Percentiles rank a stretch among this genome's conserved stretches.
Conservation (phyloP, 2,329 filamentous ascomycete genomes). For the Coniella lustricola region DNA sequence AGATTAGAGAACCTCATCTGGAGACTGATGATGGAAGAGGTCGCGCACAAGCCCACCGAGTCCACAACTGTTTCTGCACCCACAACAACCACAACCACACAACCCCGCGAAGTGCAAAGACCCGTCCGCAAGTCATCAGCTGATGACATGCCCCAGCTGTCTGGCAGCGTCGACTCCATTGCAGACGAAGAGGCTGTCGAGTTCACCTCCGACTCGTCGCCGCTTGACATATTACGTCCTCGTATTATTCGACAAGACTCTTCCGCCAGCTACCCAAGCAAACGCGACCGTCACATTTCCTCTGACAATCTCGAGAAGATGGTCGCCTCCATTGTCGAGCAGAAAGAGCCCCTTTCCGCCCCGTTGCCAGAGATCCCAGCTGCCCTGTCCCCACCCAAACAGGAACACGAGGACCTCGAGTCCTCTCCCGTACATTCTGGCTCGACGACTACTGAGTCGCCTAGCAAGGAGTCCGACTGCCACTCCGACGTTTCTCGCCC, state of each 20-base stretch:
- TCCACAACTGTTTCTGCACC: conserved; percentile 38
- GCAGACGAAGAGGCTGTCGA: conserved; percentile 61
- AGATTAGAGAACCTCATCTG: conserved; percentile 92
- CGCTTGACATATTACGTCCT: conserved; percentile 56
- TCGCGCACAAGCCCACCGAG: conserved; percentile 7
- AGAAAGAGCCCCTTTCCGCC: conserved; percentile 61
- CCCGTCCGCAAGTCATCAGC: conserved; percentile 21
- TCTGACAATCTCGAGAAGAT: conserved; percentile 89
- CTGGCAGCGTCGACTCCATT: conserved; percentile 69
- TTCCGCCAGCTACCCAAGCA: conserved; percentile 60
- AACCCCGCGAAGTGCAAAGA: conserved; percentile 41
- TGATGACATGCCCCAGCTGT: conserved; percentile 64
- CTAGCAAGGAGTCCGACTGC: conserved; percentile 57
- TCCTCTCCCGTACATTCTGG: conserved; percentile 29
- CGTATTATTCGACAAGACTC: conserved; percentile 67
- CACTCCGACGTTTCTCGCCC: conserved; percentile 36
- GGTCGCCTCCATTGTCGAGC: conserved; percentile 86
- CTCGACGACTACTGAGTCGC: conserved; percentile 36
- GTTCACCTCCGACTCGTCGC: conserved; percentile 45
- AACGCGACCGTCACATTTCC: conserved; percentile 83
- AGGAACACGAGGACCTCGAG: conserved; percentile 33
- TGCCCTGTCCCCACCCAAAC: conserved; percentile 34
- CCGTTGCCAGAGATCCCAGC: conserved; percentile 40
- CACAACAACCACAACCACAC: conserved; percentile 36
- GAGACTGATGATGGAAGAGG: conserved; percentile 89